A percentile compares a stretch with the other conserved stretches of the same genome.
Evolutionary conservation across 495 filamentous ascomycete species (phyloP).

Genomic region (Trichoderma erinaceum): DNA sequence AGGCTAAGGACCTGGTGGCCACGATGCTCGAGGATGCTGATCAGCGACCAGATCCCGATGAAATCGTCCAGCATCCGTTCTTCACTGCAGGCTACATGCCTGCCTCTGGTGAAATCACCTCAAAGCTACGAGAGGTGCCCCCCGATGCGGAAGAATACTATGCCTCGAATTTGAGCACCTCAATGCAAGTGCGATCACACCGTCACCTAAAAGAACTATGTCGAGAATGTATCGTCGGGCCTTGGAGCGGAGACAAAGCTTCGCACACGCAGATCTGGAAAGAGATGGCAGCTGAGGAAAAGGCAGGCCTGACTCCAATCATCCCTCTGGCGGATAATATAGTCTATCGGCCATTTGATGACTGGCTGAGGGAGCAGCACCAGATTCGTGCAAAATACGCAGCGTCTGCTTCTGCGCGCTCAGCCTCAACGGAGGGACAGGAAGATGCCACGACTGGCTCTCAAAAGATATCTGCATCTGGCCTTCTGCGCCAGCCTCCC

Average conservation of each 20-base stretch:
- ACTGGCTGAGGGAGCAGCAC: constrained; percentile 31
- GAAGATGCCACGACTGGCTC: constrained; percentile 15
- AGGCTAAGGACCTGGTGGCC: constrained; percentile 74
- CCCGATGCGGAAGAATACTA: constrained; percentile 42
- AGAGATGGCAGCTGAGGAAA: constrained; percentile 66
- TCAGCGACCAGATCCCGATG: constrained; percentile 67
- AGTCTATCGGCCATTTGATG: constrained; percentile 58
- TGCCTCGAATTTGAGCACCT: constrained; percentile 20
- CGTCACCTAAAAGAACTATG: constrained; percentile 38
- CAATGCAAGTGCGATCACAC: constrained; percentile 27
- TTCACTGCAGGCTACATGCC: constrained; percentile 63
- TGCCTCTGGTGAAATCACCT: constrained; percentile 41
- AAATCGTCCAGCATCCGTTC: constrained; percentile 75
- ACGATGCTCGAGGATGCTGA: constrained; percentile 69
- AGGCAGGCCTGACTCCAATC: constrained; percentile 58
- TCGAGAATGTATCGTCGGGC: constrained; percentile 43
- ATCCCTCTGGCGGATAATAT: constrained; percentile 63
- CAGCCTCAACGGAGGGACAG: constrained; percentile 12
- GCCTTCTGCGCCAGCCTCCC: constrained; percentile 39
- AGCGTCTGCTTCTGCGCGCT: constrained; percentile 13
- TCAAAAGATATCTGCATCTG: constrained; percentile 13
- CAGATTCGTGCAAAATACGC: constrained; percentile 17
- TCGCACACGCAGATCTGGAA: constrained; percentile 56
- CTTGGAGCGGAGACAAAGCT: constrained; percentile 35
- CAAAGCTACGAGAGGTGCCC: constrained; percentile 43